Conservation (phyloP, 352 stramenopile species). For the Phytophthora meadii region DNA sequence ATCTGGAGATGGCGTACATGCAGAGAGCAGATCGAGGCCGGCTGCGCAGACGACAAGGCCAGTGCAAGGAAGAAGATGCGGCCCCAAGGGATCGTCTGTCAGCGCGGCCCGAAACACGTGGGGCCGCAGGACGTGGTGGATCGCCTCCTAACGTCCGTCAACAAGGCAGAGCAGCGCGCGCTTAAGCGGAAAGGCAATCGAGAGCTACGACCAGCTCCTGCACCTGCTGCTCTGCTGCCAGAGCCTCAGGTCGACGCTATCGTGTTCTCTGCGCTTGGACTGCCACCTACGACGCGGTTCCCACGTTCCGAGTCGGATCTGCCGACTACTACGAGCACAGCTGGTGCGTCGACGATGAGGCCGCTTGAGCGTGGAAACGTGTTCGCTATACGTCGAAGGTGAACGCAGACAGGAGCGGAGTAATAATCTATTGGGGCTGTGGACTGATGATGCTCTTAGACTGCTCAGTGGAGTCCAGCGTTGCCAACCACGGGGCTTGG, state of each 20-base stretch:
- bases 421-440: constrained; percentile 12
- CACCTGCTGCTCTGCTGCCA: background rate
- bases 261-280: constrained; percentile 30
- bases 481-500: constrained; percentile 45
- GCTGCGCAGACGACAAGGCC: constrained; percentile 35
- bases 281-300: constrained; percentile 32
- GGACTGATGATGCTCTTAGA: constrained; percentile 20
- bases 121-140: constrained; percentile 27
- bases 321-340: background rate
- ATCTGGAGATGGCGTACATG: constrained; percentile 29
- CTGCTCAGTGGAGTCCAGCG: constrained; percentile 3
- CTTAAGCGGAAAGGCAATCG: constrained; percentile 19
- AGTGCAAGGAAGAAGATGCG: constrained; percentile 42
- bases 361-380: constrained; percentile 23
- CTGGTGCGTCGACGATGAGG: constrained; percentile 11
- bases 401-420: background rate
- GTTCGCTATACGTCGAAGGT: constrained; percentile 30
- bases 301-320: constrained; percentile 5
- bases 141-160: constrained; percentile 26
- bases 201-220: constrained; percentile 21
- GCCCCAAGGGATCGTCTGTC: constrained; percentile 33
- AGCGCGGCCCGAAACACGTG: constrained; percentile 22
- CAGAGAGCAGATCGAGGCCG: constrained; percentile 31
- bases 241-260: constrained; percentile 27
- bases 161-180: constrained; percentile 20